phyloP scores from a whole-genome alignment of 768 basidiomycete species.

The Termitomyces bulborhizus region DNA sequence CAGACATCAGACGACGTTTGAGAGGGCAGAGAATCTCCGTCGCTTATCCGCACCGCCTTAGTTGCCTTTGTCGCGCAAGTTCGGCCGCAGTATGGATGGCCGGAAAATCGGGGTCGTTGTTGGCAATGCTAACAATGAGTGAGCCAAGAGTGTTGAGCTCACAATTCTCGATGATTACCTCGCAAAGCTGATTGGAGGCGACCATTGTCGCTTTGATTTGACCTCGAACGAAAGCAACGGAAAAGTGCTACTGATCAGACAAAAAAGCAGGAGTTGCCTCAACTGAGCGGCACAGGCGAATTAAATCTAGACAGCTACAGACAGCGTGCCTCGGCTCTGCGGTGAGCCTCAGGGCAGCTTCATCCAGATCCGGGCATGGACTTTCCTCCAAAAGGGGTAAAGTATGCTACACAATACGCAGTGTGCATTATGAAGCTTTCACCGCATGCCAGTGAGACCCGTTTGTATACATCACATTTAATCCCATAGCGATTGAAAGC shows the following conservation, averaged over 20 bases:
- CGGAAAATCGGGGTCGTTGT: constrained; percentile 1
- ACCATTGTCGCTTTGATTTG: not conserved
- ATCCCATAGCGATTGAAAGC: not conserved
- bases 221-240: not conserved
- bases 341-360: not conserved
- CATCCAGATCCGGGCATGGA: not conserved
- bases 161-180: not conserved
- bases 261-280: not conserved
- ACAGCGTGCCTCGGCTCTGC: not conserved
- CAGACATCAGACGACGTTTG: constrained; percentile 20
- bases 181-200: not conserved
- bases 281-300: not conserved
- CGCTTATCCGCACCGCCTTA: not conserved
- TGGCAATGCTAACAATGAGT: constrained; percentile 1
- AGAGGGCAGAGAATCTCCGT: not conserved
- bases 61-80: constrained; percentile 3
- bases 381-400: not conserved
- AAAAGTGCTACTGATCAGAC: not conserved
- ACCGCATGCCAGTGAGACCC: not conserved
- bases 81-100: constrained; percentile 1
- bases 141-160: not conserved
- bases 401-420: not conserved
- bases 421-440: not conserved
- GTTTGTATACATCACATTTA: not conserved
- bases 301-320: not conserved